Evolutionary conservation across 2,329 filamentous ascomycete species (phyloP), one percentile per base, ranked within the genome.

Genomic region (Aspergillus sp.): DNA sequence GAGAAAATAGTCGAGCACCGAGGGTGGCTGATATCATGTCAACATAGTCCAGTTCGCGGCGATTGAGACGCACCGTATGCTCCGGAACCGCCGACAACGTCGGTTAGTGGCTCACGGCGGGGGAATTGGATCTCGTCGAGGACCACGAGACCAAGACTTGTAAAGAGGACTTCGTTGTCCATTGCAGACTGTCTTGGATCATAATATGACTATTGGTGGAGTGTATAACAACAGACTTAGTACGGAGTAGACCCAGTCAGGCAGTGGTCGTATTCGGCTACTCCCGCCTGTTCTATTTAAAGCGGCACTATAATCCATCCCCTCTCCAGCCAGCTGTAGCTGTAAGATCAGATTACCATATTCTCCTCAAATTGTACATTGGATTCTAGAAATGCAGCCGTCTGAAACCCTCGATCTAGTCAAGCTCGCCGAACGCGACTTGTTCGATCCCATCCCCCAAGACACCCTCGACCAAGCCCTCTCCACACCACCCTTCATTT

Each of bases 111-210:
- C 10, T 54, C 21, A 5, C 54, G 57, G 38, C 54, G 47, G 6
- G 66, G 63, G 29, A 69, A 58, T 9, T 54, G 66, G 38, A 73
- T 64, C 50, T 72, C 69, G 49, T 72, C 71, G 3, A 72, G 60
- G 5, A 72, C 68, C 3, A 69, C 59, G 51, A 69, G 57, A 17
- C 70, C 70, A 9, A 73, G 54, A 38, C 68, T 72, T 23, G 61
- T 55, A 46, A 72, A 72, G 14, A 25, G 50, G 25, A 66, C 57
- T 19, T 16, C 9, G 17, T 23, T 38, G 16, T 38, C 34, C 34
- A 38, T 38, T 38, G 25, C 25, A 7, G 25, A 29, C 25, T 1
- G 25, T 29, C 25, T 29, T 29, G 25, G 25, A 11, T 29, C 5
- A 25, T 5, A 25, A 9, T 25, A 25, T 9, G n/a, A n/a, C n/a